Evolutionary conservation across 2,329 filamentous ascomycete genomes (phyloP), one percentile per base, ranked within the genome.

Genomic region (Fusarium temperatum): DNA sequence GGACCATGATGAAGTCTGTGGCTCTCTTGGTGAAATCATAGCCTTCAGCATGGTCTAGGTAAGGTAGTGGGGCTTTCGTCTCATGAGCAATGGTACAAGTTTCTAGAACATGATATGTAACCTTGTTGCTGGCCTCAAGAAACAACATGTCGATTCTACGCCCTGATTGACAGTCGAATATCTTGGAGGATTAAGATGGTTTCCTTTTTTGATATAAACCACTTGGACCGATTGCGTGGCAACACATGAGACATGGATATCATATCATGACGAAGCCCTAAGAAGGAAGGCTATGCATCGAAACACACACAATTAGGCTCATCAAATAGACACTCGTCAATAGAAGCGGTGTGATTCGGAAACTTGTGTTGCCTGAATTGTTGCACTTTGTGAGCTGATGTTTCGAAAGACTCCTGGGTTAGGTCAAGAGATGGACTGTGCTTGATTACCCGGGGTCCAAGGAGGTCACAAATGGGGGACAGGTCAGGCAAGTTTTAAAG

Each of bases 341-440:
- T 47, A 54, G 42, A 65, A 74, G 71, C 71, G 71, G 71, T 74
- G 67, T 74, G 63, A 57, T 54, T 48, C 61, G 18, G 47, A 50
- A 48, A 50, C 36, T 11, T 60, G 53, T 63, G 70, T 58, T 61
- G 58, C 48, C 41, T 45, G 24, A 60, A 41, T 66, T 54, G 26
- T 55, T 69, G 51, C 38, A 35, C 24, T 36, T 55, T 41, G 38
- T 74, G 62, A 67, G 55, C 54, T 60, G 71, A 72, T 74, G 70
- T 68, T 63, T 70, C 36, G 66, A 65, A 44, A 41, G 62, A 58
- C 45, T 72, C 66, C 63, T 59, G 38, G 71, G 48, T 71, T 53
- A 35, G 66, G 54, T 55, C 71, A 30, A 72, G 66, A 36, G 71
- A 64, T 61, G 71, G 63, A 59, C 72, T 53, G 68, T 74, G 72